phyloP scores from a whole-genome alignment of 2,329 filamentous ascomycete species.

The Ophiostoma fasciatum region DNA sequence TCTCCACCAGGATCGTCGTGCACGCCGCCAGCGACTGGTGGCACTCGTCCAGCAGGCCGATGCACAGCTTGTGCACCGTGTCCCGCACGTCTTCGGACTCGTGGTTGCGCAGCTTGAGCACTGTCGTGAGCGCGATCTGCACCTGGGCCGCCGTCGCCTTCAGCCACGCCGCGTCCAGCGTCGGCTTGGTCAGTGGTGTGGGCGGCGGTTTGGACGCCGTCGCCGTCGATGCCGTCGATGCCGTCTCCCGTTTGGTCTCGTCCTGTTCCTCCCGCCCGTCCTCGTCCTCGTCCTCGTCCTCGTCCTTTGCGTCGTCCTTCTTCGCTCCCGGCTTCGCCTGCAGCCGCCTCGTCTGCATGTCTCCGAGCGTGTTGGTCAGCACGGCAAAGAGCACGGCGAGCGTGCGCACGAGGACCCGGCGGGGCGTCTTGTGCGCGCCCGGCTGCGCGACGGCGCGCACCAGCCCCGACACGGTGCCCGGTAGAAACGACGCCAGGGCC shows the following conservation, averaged over 20 bases:
- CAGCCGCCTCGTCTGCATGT: slow-evolving; percentile 37
- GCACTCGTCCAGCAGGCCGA: slow-evolving; percentile 66
- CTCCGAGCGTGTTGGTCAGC: slow-evolving; percentile 40
- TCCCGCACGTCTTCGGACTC: slow-evolving; percentile 52
- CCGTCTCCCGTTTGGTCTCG: too few species aligned
- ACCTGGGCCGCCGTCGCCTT: slow-evolving; percentile 68
- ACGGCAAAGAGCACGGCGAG: slow-evolving; percentile 43
- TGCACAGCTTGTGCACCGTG: slow-evolving; percentile 55
- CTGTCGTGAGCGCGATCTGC: slow-evolving; percentile 63
- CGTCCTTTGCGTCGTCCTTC: slow-evolving; percentile 12
- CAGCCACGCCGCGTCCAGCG: slow-evolving; percentile 45
- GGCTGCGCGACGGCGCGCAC: slow-evolving; percentile 60
- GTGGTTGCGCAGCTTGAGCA: slow-evolving; percentile 62
- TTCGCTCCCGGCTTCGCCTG: slow-evolving; percentile 14
- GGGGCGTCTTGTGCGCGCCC: slow-evolving; percentile 36
- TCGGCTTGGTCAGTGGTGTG: slow-evolving; percentile 6
- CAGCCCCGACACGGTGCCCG: slow-evolving; percentile 71
- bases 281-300: slow-evolving; percentile 10
- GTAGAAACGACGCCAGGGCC: slow-evolving; percentile 73
- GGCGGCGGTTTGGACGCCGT: too few species aligned
- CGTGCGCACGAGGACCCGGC: slow-evolving; percentile 47
- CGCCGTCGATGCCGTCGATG: too few species aligned
- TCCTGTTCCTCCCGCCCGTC: too few species aligned
- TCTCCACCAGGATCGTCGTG: slow-evolving; percentile 61
- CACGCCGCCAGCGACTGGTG: slow-evolving; percentile 56